Evolutionary conservation across 208 protist genomes (phyloP).

Genomic region (Leishmania tarentolae): DNA sequence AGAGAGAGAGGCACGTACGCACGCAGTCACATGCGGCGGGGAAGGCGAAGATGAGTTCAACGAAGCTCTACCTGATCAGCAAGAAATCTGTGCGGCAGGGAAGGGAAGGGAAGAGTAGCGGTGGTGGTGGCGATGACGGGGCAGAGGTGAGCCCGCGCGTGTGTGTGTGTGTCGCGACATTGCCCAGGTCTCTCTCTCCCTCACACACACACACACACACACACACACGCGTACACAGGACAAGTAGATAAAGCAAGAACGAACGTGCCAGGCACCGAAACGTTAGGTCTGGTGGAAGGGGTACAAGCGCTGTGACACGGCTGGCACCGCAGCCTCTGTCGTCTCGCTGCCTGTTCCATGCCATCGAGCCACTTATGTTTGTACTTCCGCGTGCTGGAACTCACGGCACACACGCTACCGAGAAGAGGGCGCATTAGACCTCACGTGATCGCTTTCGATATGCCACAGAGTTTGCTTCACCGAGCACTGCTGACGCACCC

Average conservation of each 20-base stretch:
- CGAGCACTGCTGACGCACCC: neutral
- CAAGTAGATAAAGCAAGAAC: neutral
- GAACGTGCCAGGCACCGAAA: neutral
- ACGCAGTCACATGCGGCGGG: neutral
- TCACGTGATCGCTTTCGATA: conserved; percentile 19
- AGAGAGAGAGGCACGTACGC: neutral
- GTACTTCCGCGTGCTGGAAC: too few species aligned
- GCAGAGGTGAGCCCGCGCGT: neutral
- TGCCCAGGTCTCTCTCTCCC: too few species aligned
- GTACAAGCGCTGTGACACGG: neutral
- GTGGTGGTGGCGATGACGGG: neutral
- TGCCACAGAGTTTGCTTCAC: neutral
- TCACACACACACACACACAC: neutral
- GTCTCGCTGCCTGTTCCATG: neutral
- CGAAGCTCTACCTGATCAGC: neutral
- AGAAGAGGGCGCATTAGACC: neutral
- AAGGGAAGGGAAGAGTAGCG: neutral
- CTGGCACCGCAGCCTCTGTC: neutral
- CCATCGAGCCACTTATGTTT: neutral
- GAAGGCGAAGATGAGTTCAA: neutral
- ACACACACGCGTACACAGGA: neutral
- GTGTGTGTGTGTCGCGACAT: neutral
- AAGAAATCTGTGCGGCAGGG: neutral
- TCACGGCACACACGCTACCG: neutral
- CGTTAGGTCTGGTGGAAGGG: neutral